phyloP scores from a whole-genome alignment of 192 early-diverging fungal genomes.

The Coemansia reversa region DNA sequence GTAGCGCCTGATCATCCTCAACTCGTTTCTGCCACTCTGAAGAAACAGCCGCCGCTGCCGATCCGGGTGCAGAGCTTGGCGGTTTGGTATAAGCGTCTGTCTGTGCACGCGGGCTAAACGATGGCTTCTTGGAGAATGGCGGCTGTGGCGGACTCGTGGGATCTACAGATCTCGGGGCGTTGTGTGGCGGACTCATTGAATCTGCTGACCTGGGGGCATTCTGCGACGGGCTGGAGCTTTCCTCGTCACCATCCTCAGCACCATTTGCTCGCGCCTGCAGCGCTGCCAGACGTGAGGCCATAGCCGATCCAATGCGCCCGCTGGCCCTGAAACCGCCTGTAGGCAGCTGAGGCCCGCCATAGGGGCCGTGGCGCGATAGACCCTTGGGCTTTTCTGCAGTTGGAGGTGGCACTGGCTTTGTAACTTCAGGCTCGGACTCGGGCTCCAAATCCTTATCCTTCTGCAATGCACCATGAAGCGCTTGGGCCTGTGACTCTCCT shows the following conservation, averaged over 20 bases:
- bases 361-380: conserved; percentile 22
- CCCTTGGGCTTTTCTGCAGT: conserved; percentile 41
- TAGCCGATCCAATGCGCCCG: conserved; percentile 43
- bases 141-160: conserved; percentile 12
- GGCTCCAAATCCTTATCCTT: conserved; percentile 38
- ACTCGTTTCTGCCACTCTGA: conserved; percentile 48
- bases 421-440: conserved; percentile 15
- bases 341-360: conserved; percentile 39
- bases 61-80: not conserved
- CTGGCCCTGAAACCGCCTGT: conserved; percentile 49
- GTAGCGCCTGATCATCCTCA: conserved; percentile 35
- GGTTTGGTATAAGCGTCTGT: not conserved
- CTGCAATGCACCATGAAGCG: conserved; percentile 35
- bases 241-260: conserved; percentile 18
- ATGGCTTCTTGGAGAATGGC: conserved; percentile 29
- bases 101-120: conserved; percentile 14
- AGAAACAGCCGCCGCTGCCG: conserved; percentile 9
- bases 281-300: conserved; percentile 51
- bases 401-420: conserved; percentile 22
- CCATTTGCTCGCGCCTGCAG: conserved; percentile 42
- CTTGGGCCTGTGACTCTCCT: conserved; percentile 45
- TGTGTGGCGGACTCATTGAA: not conserved
- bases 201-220: no score
- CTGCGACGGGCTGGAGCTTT: not conserved
- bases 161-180: not conserved